Base-by-base conservation (phyloP, 2,329 filamentous ascomycete species). In the Exophiala aquamarina region DNA sequence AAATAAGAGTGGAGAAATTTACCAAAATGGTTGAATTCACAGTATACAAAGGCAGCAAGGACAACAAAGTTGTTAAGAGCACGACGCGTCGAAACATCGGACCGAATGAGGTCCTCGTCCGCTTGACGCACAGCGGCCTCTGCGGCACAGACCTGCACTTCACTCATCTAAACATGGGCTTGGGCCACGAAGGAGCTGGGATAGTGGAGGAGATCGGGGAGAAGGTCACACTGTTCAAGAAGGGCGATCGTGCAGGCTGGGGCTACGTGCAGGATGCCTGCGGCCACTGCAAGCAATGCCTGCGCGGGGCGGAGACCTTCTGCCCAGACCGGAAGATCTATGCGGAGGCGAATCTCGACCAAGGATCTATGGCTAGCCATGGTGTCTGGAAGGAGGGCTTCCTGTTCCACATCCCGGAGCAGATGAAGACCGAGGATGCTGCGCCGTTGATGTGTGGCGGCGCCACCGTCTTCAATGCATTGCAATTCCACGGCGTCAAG, bases 41-140 rank as follows among this genome's bases (percentile, higher is more conserved):
- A 31, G 78, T 84, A 47, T 85, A 73, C 76, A 83, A 82, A 61
- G 83, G 83, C 56, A 73, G 73, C 55, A 71, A 78, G 55, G 74
- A 76, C 47, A 81, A 82, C 58, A 70, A 71, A 48, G 78, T 84
- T 58, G 63, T 73, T 47, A 66, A 81, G 62, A 62, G 67, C 35
- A 70, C 69, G 39, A 78, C 74, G 34, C 71, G 67, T 15, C 74
- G 70, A 49, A 61, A 64, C 33, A 63, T 80, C 33, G 60, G 59
- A 2, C 66, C 69, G 41, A 74, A 82, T 63, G 70, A 84, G 49
- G 82, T 86, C 41, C 72, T 83, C 20, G 62, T 87, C 60, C 76
- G 74, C 45, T 71, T 87, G 52, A 86, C 82, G 13, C 80, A 82
- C 48, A 84, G 82, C 2, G 84, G 84, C 21, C 70, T 87, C 41